Evolutionary conservation across 2,329 filamentous ascomycete genomes (phyloP).

Genomic region (Diaporthe citri): DNA sequence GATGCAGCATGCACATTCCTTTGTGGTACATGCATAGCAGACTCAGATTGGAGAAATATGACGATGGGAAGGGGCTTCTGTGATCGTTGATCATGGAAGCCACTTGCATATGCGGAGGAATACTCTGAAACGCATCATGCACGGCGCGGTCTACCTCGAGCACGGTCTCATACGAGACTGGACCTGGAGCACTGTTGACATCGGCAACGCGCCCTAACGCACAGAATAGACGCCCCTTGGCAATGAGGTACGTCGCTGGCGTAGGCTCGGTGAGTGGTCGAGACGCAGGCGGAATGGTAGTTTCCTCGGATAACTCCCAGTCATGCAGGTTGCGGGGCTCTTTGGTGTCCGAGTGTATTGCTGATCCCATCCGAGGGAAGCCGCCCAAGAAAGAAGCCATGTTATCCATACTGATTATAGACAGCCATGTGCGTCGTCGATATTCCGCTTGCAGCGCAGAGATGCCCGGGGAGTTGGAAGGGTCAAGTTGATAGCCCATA

Average conservation of each 20-base stretch:
- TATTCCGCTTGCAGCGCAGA: constrained; percentile 63
- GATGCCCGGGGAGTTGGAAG: constrained; percentile 50
- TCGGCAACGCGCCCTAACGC: constrained; percentile 64
- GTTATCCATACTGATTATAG: constrained; percentile 63
- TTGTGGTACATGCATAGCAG: constrained; percentile 65
- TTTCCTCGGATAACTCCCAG: constrained; percentile 64
- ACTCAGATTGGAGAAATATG: constrained; percentile 56
- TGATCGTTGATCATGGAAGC: neutral
- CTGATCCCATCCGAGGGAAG: constrained; percentile 61
- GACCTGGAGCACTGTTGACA: constrained; percentile 40
- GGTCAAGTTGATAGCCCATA: constrained; percentile 67
- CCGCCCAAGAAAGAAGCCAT: constrained; percentile 66
- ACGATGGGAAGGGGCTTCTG: constrained; percentile 41
- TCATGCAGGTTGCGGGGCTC: constrained; percentile 66
- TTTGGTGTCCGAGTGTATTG: constrained; percentile 61
- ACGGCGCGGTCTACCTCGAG: constrained; percentile 56
- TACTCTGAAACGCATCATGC: constrained; percentile 43
- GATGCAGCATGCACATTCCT: constrained; percentile 62
- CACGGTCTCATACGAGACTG: constrained; percentile 42
- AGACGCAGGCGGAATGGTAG: constrained; percentile 60
- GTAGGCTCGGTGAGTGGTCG: constrained; percentile 62
- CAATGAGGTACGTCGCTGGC: constrained; percentile 63
- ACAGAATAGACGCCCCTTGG: constrained; percentile 61
- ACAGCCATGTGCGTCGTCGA: constrained; percentile 53
- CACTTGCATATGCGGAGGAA: constrained; percentile 43